Conservation (phyloP, 148 eudicot genomes). For the Arbutus unedo region DNA sequence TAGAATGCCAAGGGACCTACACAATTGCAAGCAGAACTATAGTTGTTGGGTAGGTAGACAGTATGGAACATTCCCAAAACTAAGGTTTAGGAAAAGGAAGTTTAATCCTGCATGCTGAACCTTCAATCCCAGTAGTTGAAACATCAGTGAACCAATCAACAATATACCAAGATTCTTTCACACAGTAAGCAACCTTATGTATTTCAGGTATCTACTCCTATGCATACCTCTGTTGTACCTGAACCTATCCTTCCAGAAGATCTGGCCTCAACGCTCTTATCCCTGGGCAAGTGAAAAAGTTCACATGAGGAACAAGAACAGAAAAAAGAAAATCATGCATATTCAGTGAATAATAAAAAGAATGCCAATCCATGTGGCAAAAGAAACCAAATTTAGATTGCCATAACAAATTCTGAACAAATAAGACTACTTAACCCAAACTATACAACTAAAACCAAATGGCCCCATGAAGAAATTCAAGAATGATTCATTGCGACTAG, state of each 20-base stretch:
- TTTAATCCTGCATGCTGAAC: background rate
- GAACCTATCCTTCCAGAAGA: conserved; percentile 64
- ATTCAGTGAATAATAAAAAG: background rate
- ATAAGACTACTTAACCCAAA: background rate
- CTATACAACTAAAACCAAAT: background rate
- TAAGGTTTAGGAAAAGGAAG: background rate
- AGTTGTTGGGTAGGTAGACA: background rate
- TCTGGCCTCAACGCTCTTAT: conserved; percentile 44
- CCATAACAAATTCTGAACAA: background rate
- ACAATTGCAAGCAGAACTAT: background rate
- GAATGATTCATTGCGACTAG: background rate
- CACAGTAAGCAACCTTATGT: background rate
- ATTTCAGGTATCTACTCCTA: background rate
- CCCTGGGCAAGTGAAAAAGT: conserved; percentile 37
- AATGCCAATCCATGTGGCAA: background rate
- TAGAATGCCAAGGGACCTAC: background rate
- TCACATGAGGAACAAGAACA: background rate
- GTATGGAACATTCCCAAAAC: background rate
- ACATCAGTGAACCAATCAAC: background rate
- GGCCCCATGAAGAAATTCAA: background rate
- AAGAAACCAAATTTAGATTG: background rate
- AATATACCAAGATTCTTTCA: background rate
- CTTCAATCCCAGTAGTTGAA: background rate
- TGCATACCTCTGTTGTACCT: conserved; percentile 63
- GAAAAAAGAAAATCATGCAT: background rate